These are phyloP conservation scores for Ziziphus jujuba DNA, from an alignment of 306 rosid species.

Conservation along the genomic window DNA sequence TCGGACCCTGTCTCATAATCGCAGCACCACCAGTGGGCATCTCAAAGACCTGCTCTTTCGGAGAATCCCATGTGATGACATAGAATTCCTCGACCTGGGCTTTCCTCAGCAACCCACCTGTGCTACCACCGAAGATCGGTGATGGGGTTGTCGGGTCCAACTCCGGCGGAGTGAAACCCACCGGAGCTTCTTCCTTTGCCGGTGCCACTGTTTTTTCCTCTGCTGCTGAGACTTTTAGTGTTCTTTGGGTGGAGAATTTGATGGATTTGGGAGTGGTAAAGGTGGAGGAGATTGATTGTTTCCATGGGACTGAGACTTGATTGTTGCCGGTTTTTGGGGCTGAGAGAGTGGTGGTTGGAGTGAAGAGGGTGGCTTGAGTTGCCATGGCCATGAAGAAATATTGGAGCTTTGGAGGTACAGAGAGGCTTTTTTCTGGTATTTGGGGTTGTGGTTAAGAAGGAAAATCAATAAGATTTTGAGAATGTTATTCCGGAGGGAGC, in stretches of 20 bases:
- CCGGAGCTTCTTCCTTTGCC: slow-evolving; percentile 56
- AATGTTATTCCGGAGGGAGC: not conserved
- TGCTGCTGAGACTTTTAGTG: slow-evolving; percentile 39
- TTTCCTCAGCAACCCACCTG: slow-evolving; percentile 82
- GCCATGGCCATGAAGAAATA: slow-evolving; percentile 74
- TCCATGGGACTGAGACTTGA: slow-evolving; percentile 58
- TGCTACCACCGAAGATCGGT: slow-evolving; percentile 93
- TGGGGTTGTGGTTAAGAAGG: too few species aligned
- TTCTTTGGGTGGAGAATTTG: slow-evolving; percentile 25
- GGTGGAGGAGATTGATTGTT: slow-evolving; percentile 47
- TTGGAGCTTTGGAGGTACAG: not conserved
- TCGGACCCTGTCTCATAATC: slow-evolving; percentile 92
- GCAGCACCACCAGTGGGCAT: slow-evolving; percentile 99
- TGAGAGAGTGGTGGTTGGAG: slow-evolving; percentile 51
- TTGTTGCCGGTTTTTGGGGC: slow-evolving; percentile 41
- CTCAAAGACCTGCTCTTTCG: slow-evolving; percentile 94
- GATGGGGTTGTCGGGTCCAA: slow-evolving; percentile 94
- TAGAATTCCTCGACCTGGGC: slow-evolving; percentile 97
- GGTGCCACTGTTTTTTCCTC: slow-evolving; percentile 37
- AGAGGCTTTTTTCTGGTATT: too few species aligned
- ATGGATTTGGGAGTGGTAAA: slow-evolving; percentile 52
- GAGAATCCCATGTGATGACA: slow-evolving; percentile 90
- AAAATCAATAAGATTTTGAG: too few species aligned
- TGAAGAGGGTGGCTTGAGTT: slow-evolving; percentile 83
- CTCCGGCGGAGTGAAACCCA: slow-evolving; percentile 88